Conservation (phyloP, 2,329 filamentous ascomycete species). For the Fusarium sp. region DNA sequence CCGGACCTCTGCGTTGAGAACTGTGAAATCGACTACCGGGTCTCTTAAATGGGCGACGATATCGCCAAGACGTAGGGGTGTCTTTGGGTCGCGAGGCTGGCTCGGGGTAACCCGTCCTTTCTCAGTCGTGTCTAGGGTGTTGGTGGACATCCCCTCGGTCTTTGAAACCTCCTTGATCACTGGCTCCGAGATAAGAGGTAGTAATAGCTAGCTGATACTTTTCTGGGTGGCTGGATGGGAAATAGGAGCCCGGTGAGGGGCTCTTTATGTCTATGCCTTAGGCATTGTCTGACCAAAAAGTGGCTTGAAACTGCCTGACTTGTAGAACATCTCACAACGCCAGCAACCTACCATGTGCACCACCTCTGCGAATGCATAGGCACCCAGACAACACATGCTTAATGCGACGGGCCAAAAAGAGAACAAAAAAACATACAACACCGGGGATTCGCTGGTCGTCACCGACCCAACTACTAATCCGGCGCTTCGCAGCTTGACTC, state of each 20-base stretch:
- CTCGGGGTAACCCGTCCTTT: not conserved
- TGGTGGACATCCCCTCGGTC: not conserved
- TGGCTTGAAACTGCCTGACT: not conserved
- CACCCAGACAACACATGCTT: not conserved
- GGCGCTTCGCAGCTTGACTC: not conserved
- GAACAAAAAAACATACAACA: not conserved
- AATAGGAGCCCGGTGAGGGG: not conserved
- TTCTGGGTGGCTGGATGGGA: not conserved
- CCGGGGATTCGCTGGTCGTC: not conserved
- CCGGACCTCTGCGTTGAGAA: not conserved
- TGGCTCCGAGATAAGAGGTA: not conserved
- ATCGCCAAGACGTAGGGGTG: not conserved
- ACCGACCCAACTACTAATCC: conserved; percentile 1
- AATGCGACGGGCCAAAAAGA: not conserved
- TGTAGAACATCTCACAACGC: not conserved
- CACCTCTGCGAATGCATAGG: not conserved
- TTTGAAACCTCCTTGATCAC: not conserved
- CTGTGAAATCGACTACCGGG: not conserved
- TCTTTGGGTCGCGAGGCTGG: not conserved
- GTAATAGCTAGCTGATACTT: not conserved
- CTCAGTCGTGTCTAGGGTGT: not conserved
- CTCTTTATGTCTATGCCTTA: not conserved
- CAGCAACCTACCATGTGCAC: not conserved
- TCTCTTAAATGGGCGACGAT: not conserved
- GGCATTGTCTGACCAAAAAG: not conserved